A percentile compares a stretch with the other conserved stretches of the same genome.
Conservation (phyloP, 2,329 filamentous ascomycete species). For the Exophiala lecanii-corni region DNA sequence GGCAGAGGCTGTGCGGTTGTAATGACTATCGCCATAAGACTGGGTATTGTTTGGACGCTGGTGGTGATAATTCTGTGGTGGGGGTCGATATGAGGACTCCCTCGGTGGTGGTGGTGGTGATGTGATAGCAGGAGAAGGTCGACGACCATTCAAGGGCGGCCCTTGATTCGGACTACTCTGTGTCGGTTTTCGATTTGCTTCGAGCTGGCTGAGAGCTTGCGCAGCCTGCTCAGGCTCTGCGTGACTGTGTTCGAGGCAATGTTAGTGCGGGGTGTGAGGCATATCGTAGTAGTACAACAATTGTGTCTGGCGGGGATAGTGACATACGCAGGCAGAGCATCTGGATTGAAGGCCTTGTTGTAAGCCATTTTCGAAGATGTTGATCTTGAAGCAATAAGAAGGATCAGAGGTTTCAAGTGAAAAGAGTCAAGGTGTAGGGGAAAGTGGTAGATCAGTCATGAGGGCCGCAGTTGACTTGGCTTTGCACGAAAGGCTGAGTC, state of each 20-base stretch:
- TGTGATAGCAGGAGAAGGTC: conserved; percentile 25
- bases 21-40: conserved; percentile 19
- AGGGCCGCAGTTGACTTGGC: too few relatives aligned
- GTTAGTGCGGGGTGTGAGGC: conserved; percentile 6
- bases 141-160: conserved; percentile 25
- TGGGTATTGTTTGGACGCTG: conserved; percentile 17
- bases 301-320: conserved; percentile 4
- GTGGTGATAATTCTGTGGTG: conserved; percentile 18
- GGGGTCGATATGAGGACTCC: conserved; percentile 16
- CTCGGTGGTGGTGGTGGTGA: conserved; percentile 4
- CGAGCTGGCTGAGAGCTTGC: conserved; percentile 36
- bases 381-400: too few relatives aligned
- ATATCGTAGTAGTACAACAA: too few relatives aligned
- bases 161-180: conserved; percentile 21
- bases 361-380: too few relatives aligned
- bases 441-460: too few relatives aligned
- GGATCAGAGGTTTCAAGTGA: neutral
- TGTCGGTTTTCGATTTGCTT: conserved; percentile 21
- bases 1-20: conserved; percentile 30
- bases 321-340: conserved; percentile 84
- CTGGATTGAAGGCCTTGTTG: conserved; percentile 87
- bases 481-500: too few relatives aligned
- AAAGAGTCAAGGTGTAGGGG: too few relatives aligned
- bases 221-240: conserved; percentile 64
- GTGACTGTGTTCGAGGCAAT: conserved; percentile 47